Percentiles rank a stretch among this genome's conserved stretches.
These are phyloP conservation scores for Mycena venus DNA, from an alignment of 768 basidiomycete genomes.

Conservation along the genomic window DNA sequence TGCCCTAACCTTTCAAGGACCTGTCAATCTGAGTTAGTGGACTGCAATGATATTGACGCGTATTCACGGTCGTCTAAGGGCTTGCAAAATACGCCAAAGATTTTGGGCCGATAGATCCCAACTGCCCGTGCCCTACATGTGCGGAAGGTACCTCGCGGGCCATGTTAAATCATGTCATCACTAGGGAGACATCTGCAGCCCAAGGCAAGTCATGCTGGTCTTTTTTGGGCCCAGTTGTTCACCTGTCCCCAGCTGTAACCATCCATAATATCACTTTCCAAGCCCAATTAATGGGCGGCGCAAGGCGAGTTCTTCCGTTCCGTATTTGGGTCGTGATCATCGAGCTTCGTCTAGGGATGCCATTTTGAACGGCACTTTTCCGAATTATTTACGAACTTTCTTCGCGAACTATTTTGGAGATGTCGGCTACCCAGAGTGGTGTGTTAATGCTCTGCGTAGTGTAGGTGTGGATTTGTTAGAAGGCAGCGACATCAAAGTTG, in stretches of 20 bases:
- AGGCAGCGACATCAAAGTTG: conserved; percentile 59
- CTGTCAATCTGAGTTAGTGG: conserved; percentile 82
- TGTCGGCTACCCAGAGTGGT: conserved; percentile 89
- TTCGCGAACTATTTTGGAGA: conserved; percentile 84
- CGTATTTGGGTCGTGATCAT: not conserved
- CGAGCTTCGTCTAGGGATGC: conserved; percentile 57
- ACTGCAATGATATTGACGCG: not conserved
- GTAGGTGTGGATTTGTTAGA: conserved; percentile 89
- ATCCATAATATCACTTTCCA: conserved; percentile 90
- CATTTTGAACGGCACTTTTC: conserved; percentile 83
- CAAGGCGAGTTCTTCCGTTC: conserved; percentile 52
- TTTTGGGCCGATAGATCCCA: conserved; percentile 78
- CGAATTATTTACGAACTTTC: conserved; percentile 80
- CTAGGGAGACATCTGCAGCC: conserved; percentile 88
- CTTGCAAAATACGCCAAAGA: conserved; percentile 80
- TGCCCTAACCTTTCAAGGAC: conserved; percentile 85
- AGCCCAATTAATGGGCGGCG: conserved; percentile 89
- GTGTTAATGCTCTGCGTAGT: conserved; percentile 83
- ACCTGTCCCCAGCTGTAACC: conserved; percentile 70
- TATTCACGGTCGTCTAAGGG: conserved; percentile 49
- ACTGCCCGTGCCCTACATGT: conserved; percentile 92
- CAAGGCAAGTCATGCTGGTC: conserved; percentile 67
- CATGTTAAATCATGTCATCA: conserved; percentile 79
- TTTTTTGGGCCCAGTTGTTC: conserved; percentile 20
- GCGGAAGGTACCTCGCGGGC: conserved; percentile 75